These are phyloP conservation scores for Ehretia macrophylla DNA, from an alignment of 257 asterid species.

Conservation along the genomic window DNA sequence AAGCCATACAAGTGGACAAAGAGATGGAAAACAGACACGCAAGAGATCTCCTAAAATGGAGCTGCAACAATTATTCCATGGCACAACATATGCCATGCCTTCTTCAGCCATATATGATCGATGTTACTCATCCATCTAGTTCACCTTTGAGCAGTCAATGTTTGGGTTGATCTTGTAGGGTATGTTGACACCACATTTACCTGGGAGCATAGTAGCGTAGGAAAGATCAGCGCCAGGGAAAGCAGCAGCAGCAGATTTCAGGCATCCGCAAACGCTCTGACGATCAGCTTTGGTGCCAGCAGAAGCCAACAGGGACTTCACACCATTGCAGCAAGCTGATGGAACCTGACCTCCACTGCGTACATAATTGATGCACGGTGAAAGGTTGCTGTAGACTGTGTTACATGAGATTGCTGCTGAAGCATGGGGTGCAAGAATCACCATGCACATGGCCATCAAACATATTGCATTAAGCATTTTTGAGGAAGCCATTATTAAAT, in stretches of 20 bases:
- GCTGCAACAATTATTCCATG: no score
- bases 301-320: neutral
- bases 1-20: neutral
- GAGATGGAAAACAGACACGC: no score
- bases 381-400: neutral
- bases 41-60: no score
- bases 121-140: no score
- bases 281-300: conserved; percentile 40
- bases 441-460: neutral
- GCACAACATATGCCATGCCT: no score
- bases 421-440: neutral
- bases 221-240: conserved; percentile 15
- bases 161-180: conserved; percentile 53
- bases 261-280: conserved; percentile 46
- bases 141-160: conserved; percentile 33
- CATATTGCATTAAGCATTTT: neutral
- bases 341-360: conserved; percentile 1
- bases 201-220: conserved; percentile 44
- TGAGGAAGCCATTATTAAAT: conserved; percentile 1
- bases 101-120: no score
- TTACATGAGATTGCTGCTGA: neutral
- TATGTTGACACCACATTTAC: conserved; percentile 37
- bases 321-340: neutral
- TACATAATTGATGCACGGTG: neutral
- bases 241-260: conserved; percentile 37